These are phyloP conservation scores for Inga laurina DNA, from an alignment of 306 rosid species.

Conservation along the genomic window DNA sequence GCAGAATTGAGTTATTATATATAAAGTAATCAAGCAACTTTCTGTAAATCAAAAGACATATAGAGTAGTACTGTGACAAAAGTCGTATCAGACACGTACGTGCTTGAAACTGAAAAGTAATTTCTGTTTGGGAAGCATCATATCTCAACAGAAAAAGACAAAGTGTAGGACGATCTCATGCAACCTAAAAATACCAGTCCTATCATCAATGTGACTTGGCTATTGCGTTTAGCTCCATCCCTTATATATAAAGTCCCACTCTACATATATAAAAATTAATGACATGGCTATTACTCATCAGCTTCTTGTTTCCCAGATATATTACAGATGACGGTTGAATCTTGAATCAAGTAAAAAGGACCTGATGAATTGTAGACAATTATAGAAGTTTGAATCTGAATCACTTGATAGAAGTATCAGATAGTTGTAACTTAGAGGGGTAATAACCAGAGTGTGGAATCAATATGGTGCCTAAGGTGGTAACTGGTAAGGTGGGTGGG, in stretches of 20 bases:
- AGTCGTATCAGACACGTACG: not conserved
- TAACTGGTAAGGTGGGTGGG: not conserved
- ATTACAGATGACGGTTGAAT: not conserved
- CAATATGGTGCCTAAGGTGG: not conserved
- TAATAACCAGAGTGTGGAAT: not conserved
- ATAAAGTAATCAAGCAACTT: too few species aligned
- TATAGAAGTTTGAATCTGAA: not conserved
- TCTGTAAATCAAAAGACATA: too few species aligned
- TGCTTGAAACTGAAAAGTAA: conserved; percentile 2
- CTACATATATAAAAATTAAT: too few species aligned
- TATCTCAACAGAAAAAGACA: not conserved
- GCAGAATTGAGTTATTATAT: too few species aligned
- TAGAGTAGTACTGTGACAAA: conserved; percentile 15
- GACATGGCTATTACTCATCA: too few species aligned
- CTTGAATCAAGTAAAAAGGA: not conserved
- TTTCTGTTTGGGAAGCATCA: not conserved
- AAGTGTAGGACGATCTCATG: conserved; percentile 19
- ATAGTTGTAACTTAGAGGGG: too few species aligned
- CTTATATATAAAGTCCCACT: not conserved
- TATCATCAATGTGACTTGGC: not conserved
- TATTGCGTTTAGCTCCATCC: not conserved
- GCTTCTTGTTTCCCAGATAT: not conserved
- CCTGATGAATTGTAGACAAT: not conserved
- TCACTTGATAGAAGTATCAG: not conserved
- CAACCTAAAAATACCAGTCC: conserved; percentile 2